Evolutionary conservation across 257 asterid species (phyloP).

Genomic region (Solanum chilense): DNA sequence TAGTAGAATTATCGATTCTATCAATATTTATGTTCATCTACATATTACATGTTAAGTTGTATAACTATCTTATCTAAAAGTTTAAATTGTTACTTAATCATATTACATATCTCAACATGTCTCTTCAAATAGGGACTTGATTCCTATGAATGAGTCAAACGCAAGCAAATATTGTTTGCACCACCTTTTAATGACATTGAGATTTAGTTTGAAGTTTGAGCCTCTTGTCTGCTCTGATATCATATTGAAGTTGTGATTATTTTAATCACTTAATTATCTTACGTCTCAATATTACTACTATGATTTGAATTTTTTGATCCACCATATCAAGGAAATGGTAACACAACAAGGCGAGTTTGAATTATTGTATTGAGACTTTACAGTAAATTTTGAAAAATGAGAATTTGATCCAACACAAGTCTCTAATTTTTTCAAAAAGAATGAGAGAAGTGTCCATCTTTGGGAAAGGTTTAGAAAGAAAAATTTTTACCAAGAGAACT

Average conservation of each 20-base stretch:
- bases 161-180: not conserved
- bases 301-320: not conserved
- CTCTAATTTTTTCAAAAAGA: constrained; percentile 38
- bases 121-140: not conserved
- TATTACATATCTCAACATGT: not conserved
- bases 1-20: too few relatives aligned
- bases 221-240: not conserved
- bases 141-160: not conserved
- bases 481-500: constrained; percentile 27
- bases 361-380: constrained; percentile 42
- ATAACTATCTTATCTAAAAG: not conserved
- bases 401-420: constrained; percentile 53
- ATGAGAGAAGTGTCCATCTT: constrained; percentile 52
- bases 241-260: not conserved
- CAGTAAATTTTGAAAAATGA: constrained; percentile 42
- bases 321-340: constrained; percentile 27
- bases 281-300: not conserved
- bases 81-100: not conserved
- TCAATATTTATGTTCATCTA: not conserved
- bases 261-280: not conserved
- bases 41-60: not conserved
- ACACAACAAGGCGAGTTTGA: constrained; percentile 54
- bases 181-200: not conserved
- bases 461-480: constrained; percentile 69
- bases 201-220: not conserved